Evolutionary conservation across 139 green algal genomes (phyloP), one percentile per base, ranked within the genome.

Genomic region (Volvox reticuliferus): DNA sequence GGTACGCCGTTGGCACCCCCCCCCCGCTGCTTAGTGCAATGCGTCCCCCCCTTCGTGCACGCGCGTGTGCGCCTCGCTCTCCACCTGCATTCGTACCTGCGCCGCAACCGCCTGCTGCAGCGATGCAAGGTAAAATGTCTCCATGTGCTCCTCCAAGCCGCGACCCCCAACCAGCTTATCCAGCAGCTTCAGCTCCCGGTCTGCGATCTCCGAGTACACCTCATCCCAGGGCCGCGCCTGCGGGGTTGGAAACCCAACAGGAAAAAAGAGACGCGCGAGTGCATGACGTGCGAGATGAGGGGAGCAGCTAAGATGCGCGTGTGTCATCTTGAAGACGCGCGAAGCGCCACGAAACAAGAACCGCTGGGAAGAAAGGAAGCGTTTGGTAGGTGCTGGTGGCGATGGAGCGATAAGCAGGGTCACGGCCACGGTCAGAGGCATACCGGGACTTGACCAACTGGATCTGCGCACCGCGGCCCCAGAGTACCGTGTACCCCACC

Each of bases 141-240:
- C 94, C 95, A 97, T 95, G 92, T 96, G 95, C 89, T 96, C 89
- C 69, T 93, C 91, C 78, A 96, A 87, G 1, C 92, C 94, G 21
- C 50, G 87, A 0, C 95, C 95, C 30, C 93, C 88, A 80, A 95
- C 84, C 83, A 96, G 88, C 17, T 81, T 77, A 32, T 94, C 83
- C 28, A 96, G 80, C 73, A 96, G 91, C 24, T 75, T 83, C 90
- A 95, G 88, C 82, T 96, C 95, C 50, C 93, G 86, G 12, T 94
- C 91, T 32, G 88, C 75, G 55, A 95, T 92, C 35, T 85, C 67
- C 28, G 91, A 87, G 36, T 94, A 93, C 24, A 94, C 91, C 35
- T 93, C 91, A 33, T 94, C 92, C 82, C 91, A 90, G 30, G 75
- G 89, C 30, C 62, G 78, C 26, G 82, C 2, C 88, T 89, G 88